These are phyloP conservation scores for Calonectria ilicicola DNA, from an alignment of 2,329 filamentous ascomycete species.

Conservation along the genomic window DNA sequence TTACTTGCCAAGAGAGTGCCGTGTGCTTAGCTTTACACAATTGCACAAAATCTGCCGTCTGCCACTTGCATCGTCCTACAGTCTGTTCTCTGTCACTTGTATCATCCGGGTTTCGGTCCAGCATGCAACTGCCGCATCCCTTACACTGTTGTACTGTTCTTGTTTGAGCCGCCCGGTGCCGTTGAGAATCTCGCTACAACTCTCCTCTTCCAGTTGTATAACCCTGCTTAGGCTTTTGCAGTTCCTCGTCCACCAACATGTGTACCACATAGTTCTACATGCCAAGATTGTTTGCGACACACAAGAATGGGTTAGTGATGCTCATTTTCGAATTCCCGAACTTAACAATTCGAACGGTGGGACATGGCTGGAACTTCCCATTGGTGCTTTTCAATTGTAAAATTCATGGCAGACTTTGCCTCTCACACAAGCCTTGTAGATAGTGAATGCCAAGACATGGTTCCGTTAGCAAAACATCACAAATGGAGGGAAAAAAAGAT, in stretches of 20 bases:
- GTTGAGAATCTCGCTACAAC: slow-evolving; percentile 34
- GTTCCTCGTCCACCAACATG: neutral
- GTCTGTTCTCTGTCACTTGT: neutral
- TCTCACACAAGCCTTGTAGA: neutral
- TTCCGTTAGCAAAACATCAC: neutral
- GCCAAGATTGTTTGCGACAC: slow-evolving; percentile 33
- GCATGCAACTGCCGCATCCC: neutral
- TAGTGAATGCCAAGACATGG: neutral
- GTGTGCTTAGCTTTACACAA: neutral
- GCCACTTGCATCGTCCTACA: neutral
- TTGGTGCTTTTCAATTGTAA: neutral
- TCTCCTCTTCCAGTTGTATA: slow-evolving; percentile 28
- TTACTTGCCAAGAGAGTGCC: neutral
- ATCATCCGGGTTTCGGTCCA: neutral
- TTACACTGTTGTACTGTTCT: slow-evolving; percentile 20
- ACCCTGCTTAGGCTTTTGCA: slow-evolving; percentile 18
- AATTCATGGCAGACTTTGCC: neutral
- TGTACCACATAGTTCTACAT: neutral
- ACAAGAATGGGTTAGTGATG: slow-evolving; percentile 26
- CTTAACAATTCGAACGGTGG: slow-evolving; percentile 17
- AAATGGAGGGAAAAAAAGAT: neutral
- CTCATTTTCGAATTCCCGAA: slow-evolving; percentile 22
- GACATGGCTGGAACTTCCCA: slow-evolving; percentile 2
- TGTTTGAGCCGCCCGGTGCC: slow-evolving; percentile 15
- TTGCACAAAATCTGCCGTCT: neutral